A percentile compares a stretch with the other conserved stretches of the same genome.
These are phyloP conservation scores for Rhypophila decipiens DNA, from an alignment of 495 filamentous ascomycete species.

Conservation along the genomic window DNA sequence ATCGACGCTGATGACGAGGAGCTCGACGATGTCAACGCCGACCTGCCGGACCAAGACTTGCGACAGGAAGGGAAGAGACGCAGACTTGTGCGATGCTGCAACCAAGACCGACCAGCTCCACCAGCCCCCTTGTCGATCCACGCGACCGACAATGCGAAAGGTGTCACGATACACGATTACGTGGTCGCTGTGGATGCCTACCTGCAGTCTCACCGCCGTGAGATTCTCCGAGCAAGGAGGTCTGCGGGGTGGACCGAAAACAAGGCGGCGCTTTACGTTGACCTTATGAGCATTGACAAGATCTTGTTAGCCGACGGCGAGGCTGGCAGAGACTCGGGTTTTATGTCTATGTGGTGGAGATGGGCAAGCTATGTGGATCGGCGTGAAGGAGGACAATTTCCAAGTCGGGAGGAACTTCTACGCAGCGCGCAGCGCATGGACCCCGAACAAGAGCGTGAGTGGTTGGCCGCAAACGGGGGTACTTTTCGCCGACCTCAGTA, in stretches of 20 bases:
- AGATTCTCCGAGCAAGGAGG: not conserved
- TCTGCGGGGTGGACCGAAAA: too few species aligned
- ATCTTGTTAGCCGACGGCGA: not conserved
- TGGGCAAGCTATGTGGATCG: not conserved
- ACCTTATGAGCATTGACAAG: not conserved
- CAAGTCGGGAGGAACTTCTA: not conserved
- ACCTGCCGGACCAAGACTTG: too few species aligned
- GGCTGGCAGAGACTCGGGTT: not conserved
- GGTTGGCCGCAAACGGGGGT: too few species aligned
- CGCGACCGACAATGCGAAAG: not conserved
- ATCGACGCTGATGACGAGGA: not conserved
- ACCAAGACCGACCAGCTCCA: not conserved
- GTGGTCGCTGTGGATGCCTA: not conserved
- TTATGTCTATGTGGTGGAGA: not conserved
- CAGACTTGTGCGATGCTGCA: not conserved
- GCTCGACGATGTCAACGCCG: not conserved
- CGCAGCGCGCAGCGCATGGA: not conserved
- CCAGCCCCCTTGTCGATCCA: not conserved
- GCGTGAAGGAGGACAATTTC: not conserved
- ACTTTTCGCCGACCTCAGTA: too few species aligned
- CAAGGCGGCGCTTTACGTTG: not conserved
- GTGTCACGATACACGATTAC: not conserved
- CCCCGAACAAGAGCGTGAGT: too few species aligned
- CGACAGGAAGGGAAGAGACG: too few species aligned
- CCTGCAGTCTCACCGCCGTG: not conserved